phyloP scores from a whole-genome alignment of 768 basidiomycete genomes.

The Clathrus columnatus region DNA sequence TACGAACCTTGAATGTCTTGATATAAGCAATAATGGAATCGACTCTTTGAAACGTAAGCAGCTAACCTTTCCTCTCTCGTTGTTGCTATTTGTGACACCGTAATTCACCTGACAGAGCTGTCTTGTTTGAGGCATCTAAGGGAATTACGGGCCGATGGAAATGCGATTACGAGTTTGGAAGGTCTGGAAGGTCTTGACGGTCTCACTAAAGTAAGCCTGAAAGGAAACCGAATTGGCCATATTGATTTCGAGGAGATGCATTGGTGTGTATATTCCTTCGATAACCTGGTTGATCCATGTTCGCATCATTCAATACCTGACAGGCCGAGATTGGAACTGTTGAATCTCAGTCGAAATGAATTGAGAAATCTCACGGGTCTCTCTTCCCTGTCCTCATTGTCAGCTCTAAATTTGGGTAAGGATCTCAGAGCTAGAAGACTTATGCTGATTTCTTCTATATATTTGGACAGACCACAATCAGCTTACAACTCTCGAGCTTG shows the following conservation, averaged over 20 bases:
- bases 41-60: constrained; percentile 80
- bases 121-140: constrained; percentile 76
- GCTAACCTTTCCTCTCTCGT: not conserved
- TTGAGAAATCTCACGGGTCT: constrained; percentile 53
- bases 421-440: constrained; percentile 15
- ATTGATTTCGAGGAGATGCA: constrained; percentile 53
- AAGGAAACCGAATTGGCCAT: constrained; percentile 58
- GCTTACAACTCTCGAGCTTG: constrained; percentile 40
- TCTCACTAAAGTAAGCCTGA: constrained; percentile 75
- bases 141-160: constrained; percentile 85
- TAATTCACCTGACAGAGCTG: constrained; percentile 47
- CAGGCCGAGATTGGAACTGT: constrained; percentile 57
- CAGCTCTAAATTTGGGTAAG: constrained; percentile 79
- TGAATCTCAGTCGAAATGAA: constrained; percentile 75
- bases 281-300: constrained; percentile 5
- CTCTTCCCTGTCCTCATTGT: constrained; percentile 49
- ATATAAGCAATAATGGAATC: constrained; percentile 84
- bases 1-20: constrained; percentile 75
- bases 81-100: constrained; percentile 7
- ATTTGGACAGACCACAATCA: constrained; percentile 56
- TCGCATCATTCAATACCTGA: constrained; percentile 9
- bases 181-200: constrained; percentile 75
- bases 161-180: constrained; percentile 62
- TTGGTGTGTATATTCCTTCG: constrained; percentile 47
- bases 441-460: constrained; percentile 10